These are phyloP conservation scores for Mycocentrospora acerina DNA, from an alignment of 2,329 filamentous ascomycete species.

Conservation along the genomic window DNA sequence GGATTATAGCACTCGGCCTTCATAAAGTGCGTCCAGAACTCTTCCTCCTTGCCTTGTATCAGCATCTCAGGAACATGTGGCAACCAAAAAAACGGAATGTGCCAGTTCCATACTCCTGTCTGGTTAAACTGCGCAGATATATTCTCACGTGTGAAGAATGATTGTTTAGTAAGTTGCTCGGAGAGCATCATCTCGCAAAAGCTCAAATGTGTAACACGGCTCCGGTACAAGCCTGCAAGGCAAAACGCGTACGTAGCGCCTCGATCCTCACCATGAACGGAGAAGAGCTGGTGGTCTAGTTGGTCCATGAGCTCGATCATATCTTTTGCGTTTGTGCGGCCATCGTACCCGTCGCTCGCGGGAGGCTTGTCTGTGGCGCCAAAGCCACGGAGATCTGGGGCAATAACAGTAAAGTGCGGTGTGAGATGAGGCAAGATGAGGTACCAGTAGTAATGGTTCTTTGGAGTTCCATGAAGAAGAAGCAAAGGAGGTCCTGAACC, in stretches of 20 bases:
- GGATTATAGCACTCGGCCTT: slow-evolving; percentile 46
- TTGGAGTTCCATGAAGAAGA: slow-evolving; percentile 24
- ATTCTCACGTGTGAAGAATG: slow-evolving; percentile 23
- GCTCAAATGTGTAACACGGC: slow-evolving; percentile 17
- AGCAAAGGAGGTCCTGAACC: slow-evolving; percentile 21
- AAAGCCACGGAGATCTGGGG: slow-evolving; percentile 41
- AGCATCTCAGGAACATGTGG: slow-evolving; percentile 45
- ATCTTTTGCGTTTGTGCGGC: slow-evolving; percentile 38
- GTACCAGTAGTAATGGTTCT: slow-evolving; percentile 40
- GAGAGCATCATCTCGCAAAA: slow-evolving; percentile 26
- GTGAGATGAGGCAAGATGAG: slow-evolving; percentile 38
- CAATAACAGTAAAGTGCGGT: slow-evolving; percentile 40
- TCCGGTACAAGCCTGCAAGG: slow-evolving; percentile 17
- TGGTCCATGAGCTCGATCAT: slow-evolving; percentile 35
- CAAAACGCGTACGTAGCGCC: slow-evolving; percentile 22
- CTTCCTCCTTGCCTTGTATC: slow-evolving; percentile 41
- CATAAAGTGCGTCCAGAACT: slow-evolving; percentile 46
- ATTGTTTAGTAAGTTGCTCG: slow-evolving; percentile 14
- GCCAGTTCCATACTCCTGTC: slow-evolving; percentile 24
- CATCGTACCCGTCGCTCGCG: slow-evolving; percentile 40
- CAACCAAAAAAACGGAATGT: slow-evolving; percentile 34
- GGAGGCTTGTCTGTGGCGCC: slow-evolving; percentile 45
- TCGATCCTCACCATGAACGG: slow-evolving; percentile 62
- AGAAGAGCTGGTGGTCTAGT: slow-evolving; percentile 70
- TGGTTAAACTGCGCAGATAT: slow-evolving; percentile 23